These are phyloP conservation scores for Candida ascalaphidarum DNA, from an alignment of 805 yeast species.

Conservation along the genomic window DNA sequence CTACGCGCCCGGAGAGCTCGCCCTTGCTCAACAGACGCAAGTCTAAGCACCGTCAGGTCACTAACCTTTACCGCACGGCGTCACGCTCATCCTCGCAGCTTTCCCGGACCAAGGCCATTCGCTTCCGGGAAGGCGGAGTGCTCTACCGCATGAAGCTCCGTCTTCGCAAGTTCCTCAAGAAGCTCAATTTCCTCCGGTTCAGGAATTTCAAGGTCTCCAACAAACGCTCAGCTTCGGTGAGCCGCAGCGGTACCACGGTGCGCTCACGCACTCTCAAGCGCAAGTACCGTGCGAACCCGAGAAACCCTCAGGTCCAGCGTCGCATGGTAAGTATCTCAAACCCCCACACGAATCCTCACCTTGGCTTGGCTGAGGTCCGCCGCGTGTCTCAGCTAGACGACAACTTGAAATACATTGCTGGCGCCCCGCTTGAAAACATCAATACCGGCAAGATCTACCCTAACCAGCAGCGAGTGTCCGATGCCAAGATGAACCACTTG, in stretches of 20 bases:
- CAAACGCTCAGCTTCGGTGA: constrained; percentile 12
- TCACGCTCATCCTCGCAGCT: too few relatives aligned
- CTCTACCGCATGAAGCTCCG: constrained; percentile 22
- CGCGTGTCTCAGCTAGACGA: constrained; percentile 14
- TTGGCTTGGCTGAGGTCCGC: constrained; percentile 11
- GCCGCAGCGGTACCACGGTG: too few relatives aligned
- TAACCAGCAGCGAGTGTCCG: too few relatives aligned
- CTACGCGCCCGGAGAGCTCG: constrained; percentile 24
- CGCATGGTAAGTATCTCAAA: constrained; percentile 12
- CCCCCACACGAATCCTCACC: constrained; percentile 22
- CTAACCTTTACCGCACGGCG: too few relatives aligned
- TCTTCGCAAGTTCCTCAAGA: constrained; percentile 14
- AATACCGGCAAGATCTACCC: constrained; percentile 3
- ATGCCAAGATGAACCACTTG: constrained; percentile 11
- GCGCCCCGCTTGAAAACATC: constrained; percentile 14
- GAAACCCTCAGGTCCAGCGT: constrained; percentile 4
- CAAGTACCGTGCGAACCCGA: constrained; percentile 9
- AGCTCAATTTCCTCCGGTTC: constrained; percentile 10
- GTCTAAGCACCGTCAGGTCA: too few relatives aligned
- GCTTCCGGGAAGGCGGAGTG: constrained; percentile 21
- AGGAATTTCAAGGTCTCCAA: constrained; percentile 17
- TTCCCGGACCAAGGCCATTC: constrained; percentile 24
- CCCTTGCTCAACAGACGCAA: too few relatives aligned
- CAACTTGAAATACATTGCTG: constrained; percentile 12
- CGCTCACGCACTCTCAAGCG: constrained; percentile 6